Base-by-base conservation (phyloP, 129 eudicot species). In the Tanacetum coccineum region DNA sequence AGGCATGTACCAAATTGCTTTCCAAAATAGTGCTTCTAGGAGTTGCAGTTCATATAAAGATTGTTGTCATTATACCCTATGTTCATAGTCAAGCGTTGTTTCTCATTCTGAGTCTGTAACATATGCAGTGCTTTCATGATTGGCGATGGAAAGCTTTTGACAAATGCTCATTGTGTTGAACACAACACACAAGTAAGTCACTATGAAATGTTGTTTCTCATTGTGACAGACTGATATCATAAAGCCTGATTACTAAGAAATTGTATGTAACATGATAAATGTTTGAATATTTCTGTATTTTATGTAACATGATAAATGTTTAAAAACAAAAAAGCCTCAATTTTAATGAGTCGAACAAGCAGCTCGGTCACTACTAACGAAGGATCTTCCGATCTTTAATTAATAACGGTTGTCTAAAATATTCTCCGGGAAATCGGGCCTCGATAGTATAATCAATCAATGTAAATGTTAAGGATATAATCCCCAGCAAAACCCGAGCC, bases 121-220 rank as follows among this genome's bases (percentile, higher is more conserved):
- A n/a, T 63, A 54, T 78, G 75, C 93, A 93, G 98, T 80, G 98
- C 98, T 67, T 93, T 93, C 70, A 86, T 93, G 95, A 92, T 92
- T 66, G 98, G 98, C 30, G 91, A 88, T 76, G 87, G 96, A 49
- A 92, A 88, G 83, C 96, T 93, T 64, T 82, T 93, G 86, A 93
- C 98, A 28, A 93, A 93, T 86, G 98, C 98, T n/a, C 98, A 93
- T 70, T 93, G 98, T 75, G 96, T 93, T 64, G 96, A 93, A 70
- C 84, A 93, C 81, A 75, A 77, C 70, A 93, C 98, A 52, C 98
- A 88, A 85, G 98, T 86, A 77, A 54, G 66, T 50, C 47, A 48
- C 20, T 61, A 55, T 49, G 9, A 36, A 36, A 36, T 9, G 10
- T 7, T 7, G 42, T 36, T 36, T 36, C 42, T 36, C 42, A 36